Conservation (phyloP, 2,329 filamentous ascomycete species). For the Seiridium unicorne region DNA sequence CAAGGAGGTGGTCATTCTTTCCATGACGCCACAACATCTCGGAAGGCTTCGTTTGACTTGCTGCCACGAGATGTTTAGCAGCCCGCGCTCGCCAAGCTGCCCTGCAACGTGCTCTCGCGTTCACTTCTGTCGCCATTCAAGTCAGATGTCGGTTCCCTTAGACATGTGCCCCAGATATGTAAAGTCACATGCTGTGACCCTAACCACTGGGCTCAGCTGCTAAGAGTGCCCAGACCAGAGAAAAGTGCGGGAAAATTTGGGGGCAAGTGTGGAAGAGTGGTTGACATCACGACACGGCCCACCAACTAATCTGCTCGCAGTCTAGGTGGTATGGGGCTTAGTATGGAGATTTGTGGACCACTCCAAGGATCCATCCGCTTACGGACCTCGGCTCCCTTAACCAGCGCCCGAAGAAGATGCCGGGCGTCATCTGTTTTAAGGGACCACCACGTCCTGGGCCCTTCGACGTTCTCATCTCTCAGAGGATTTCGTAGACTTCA, state of each 20-base stretch:
- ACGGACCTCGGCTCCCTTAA: constrained; percentile 4
- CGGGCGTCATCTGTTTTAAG: not conserved
- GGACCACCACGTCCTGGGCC: too few relatives aligned
- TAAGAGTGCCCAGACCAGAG: not conserved
- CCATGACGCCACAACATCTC: too few relatives aligned
- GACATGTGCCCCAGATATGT: not conserved
- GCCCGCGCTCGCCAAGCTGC: too few relatives aligned
- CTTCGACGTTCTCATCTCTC: too few relatives aligned
- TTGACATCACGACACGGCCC: not conserved
- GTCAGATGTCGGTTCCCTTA: too few relatives aligned
- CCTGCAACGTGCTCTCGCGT: too few relatives aligned
- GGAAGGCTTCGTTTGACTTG: too few relatives aligned
- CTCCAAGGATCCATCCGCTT: not conserved
- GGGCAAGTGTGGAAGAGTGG: not conserved
- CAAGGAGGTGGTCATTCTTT: too few relatives aligned
- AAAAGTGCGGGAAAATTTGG: not conserved
- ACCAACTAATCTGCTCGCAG: constrained; percentile 1
- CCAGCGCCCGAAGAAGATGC: not conserved
- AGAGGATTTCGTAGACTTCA: not conserved
- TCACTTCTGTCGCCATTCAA: too few relatives aligned
- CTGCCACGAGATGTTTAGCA: too few relatives aligned
- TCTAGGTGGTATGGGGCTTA: constrained; percentile 1
- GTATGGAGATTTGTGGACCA: constrained; percentile 1
- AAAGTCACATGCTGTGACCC: not conserved
- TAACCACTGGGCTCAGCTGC: not conserved